These are phyloP conservation scores for Polygonum maritimum DNA, from an alignment of 148 eudicot genomes.

Conservation along the genomic window DNA sequence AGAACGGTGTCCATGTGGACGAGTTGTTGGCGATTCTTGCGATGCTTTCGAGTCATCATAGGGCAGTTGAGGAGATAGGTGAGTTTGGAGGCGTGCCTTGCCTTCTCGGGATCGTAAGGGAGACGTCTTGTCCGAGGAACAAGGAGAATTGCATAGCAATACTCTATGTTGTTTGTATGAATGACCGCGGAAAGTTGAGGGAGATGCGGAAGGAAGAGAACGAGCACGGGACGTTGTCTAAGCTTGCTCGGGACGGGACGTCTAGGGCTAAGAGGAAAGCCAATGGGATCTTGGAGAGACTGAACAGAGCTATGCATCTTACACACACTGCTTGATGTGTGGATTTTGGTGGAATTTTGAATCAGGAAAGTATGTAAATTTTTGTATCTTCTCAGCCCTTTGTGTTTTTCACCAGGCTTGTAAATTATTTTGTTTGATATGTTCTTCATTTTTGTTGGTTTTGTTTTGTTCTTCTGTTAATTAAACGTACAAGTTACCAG, in stretches of 20 bases:
- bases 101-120: slow-evolving; percentile 50
- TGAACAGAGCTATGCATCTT: slow-evolving; percentile 44
- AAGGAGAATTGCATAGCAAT: slow-evolving; percentile 80
- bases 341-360: background rate
- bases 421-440: background rate
- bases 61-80: slow-evolving; percentile 63
- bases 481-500: background rate
- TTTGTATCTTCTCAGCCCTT: background rate
- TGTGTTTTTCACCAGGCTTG: background rate
- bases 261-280: slow-evolving; percentile 97
- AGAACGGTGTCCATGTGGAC: slow-evolving; percentile 38
- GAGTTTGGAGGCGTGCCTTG: slow-evolving; percentile 57
- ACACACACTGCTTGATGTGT: slow-evolving; percentile 59
- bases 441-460: background rate
- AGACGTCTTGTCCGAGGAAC: slow-evolving; percentile 57
- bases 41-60: slow-evolving; percentile 64
- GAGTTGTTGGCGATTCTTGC: slow-evolving; percentile 80
- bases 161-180: slow-evolving; percentile 48
- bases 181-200: slow-evolving; percentile 56
- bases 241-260: slow-evolving; percentile 66
- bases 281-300: slow-evolving; percentile 65
- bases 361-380: background rate
- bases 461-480: background rate
- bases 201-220: slow-evolving; percentile 74
- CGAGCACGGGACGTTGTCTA: slow-evolving; percentile 46